Percentiles rank a stretch among this genome's conserved stretches.
phyloP scores from a whole-genome alignment of 2,329 filamentous ascomycete genomes.

The Exserohilum turcica region DNA sequence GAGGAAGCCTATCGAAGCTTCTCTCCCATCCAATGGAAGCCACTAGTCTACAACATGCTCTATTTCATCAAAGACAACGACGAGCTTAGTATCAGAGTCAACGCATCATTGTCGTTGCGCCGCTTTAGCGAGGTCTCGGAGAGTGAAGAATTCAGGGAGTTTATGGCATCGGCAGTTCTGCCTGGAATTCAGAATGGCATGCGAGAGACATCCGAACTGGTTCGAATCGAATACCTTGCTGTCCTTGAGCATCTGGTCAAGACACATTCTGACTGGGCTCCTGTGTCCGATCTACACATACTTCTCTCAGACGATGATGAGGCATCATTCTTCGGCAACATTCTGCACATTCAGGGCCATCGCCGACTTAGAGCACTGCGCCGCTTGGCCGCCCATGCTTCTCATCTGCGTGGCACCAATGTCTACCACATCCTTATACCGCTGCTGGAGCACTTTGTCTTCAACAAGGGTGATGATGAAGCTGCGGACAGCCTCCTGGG shows the following conservation, averaged over 20 bases:
- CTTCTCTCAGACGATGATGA: conserved; percentile 77
- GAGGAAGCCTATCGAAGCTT: conserved; percentile 64
- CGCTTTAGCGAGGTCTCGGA: conserved; percentile 69
- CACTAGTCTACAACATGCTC: conserved; percentile 85
- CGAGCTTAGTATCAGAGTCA: conserved; percentile 83
- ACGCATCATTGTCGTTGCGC: conserved; percentile 79
- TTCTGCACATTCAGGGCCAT: conserved; percentile 86
- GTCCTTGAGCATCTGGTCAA: conserved; percentile 80
- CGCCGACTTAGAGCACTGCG: conserved; percentile 83
- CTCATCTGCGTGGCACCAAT: conserved; percentile 74
- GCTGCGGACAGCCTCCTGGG: conserved; percentile 79
- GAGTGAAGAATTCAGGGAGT: conserved; percentile 58
- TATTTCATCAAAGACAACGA: conserved; percentile 86
- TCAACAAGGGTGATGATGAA: conserved; percentile 79
- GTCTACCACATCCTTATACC: conserved; percentile 87
- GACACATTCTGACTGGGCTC: conserved; percentile 69
- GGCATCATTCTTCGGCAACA: conserved; percentile 88
- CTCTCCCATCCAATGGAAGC: conserved; percentile 78
- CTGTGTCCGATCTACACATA: conserved; percentile 73
- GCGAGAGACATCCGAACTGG: conserved; percentile 78
- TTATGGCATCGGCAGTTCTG: conserved; percentile 70
- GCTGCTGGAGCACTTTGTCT: conserved; percentile 90
- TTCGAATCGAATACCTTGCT: conserved; percentile 79
- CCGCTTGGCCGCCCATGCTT: conserved; percentile 72
- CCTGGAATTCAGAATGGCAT: conserved; percentile 78